phyloP scores from a whole-genome alignment of 23 red algal genomes.

The Gracilariopsis chorda region DNA sequence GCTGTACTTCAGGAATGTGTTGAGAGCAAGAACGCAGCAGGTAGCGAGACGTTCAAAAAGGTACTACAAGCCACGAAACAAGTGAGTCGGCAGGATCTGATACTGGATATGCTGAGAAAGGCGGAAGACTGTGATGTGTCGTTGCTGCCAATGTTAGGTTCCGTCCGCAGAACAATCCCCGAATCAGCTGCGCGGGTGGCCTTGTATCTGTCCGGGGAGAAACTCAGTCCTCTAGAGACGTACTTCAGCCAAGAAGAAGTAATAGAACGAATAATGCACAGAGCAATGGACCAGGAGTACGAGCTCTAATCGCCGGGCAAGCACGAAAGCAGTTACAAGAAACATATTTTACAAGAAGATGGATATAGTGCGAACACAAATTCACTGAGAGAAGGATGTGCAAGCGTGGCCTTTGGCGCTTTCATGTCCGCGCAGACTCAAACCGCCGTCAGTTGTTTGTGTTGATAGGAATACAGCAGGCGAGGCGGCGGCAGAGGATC shows the following conservation, averaged over 20 bases:
- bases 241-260: not conserved
- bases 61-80: constrained; percentile 1
- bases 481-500: too few relatives aligned
- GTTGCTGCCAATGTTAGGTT: constrained; percentile 15
- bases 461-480: too few relatives aligned
- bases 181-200: not conserved
- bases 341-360: not conserved
- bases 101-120: constrained; percentile 28
- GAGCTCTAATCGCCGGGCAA: constrained; percentile 41
- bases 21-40: not conserved
- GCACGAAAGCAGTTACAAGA: not conserved
- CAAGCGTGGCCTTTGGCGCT: too few relatives aligned
- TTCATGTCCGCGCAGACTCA: too few relatives aligned
- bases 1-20: constrained; percentile 1
- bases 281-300: constrained; percentile 40
- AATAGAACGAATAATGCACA: constrained; percentile 2
- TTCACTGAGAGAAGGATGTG: too few relatives aligned
- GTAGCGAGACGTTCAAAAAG: not conserved
- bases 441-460: too few relatives aligned
- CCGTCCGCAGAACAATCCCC: not conserved
- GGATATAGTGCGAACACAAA: not conserved
- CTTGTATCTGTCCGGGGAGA: not conserved
- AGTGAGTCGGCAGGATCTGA: not conserved
- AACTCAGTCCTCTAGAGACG: not conserved
- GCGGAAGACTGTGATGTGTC: constrained; percentile 29